Percentiles rank a stretch among this genome's conserved stretches.
phyloP scores from a whole-genome alignment of 208 protist species.

The Sergeia podlipaevii region DNA sequence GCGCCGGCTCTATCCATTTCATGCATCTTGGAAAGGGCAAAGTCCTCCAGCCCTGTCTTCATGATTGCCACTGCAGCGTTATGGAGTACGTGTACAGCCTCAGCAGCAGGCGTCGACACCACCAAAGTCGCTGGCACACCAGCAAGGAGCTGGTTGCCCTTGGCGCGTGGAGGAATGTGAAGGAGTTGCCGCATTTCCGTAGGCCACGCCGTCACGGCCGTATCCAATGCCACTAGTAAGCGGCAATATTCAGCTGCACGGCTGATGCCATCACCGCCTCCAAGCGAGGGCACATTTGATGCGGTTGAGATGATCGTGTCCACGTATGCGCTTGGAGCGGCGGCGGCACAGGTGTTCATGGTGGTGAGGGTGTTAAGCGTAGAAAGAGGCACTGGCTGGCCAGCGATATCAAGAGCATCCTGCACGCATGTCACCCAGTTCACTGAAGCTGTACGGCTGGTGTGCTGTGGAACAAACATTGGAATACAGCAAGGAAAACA shows the following conservation, averaged over 20 bases:
- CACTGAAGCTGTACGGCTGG: slow-evolving; percentile 26
- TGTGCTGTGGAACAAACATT: too few relatives aligned
- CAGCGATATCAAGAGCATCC: slow-evolving; percentile 15
- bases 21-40: slow-evolving; percentile 19
- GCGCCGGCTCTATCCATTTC: too few relatives aligned
- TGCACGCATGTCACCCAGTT: slow-evolving; percentile 38
- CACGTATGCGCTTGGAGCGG: slow-evolving; percentile 22
- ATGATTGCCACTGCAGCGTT: slow-evolving; percentile 50
- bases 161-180: slow-evolving; percentile 10
- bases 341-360: slow-evolving; percentile 44
- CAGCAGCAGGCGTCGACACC: slow-evolving; percentile 26
- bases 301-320: too few relatives aligned
- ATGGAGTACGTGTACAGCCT: slow-evolving; percentile 54
- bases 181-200: slow-evolving; percentile 28
- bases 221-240: slow-evolving; percentile 48
- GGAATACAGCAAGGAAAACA: too few relatives aligned
- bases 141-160: too few relatives aligned
- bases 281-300: too few relatives aligned
- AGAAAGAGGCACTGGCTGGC: slow-evolving; percentile 12
- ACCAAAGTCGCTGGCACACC: too few relatives aligned
- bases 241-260: slow-evolving; percentile 31
- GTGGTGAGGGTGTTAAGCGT: slow-evolving; percentile 28
- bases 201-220: slow-evolving; percentile 39
- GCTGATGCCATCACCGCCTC: too few relatives aligned
- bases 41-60: slow-evolving; percentile 26